phyloP scores from a whole-genome alignment of 2,329 filamentous ascomycete species.

The Ophiostoma tasmaniense region DNA sequence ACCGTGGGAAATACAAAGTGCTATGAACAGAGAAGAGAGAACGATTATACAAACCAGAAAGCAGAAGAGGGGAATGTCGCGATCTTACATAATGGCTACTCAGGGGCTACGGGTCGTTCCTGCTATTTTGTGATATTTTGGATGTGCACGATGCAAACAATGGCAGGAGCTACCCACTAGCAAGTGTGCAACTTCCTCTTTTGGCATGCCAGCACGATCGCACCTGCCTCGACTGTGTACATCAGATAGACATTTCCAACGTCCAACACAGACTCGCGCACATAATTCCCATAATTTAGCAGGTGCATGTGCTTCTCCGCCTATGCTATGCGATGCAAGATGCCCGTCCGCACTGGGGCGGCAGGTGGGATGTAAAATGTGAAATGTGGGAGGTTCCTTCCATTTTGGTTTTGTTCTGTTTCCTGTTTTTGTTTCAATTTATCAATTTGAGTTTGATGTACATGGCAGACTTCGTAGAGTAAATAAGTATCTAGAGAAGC shows the following conservation, averaged over 20 bases:
- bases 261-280: not conserved
- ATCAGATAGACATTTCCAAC: not conserved
- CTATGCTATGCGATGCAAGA: slow-evolving; percentile 10
- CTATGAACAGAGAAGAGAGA: not conserved
- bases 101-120: slow-evolving; percentile 4
- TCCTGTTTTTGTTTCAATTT: not conserved
- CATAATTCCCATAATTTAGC: not conserved
- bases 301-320: slow-evolving; percentile 8
- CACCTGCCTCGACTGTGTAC: not conserved
- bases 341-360: slow-evolving; percentile 8
- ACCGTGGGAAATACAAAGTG: not conserved
- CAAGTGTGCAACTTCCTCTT: not conserved
- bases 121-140: not conserved
- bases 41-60: not conserved
- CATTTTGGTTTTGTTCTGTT: not conserved
- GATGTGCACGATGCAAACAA: not conserved
- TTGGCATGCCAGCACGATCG: not conserved
- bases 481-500: too few relatives aligned
- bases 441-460: too few relatives aligned
- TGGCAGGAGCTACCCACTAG: not conserved
- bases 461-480: too few relatives aligned
- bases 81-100: not conserved
- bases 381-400: not conserved
- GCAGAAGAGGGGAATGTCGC: not conserved
- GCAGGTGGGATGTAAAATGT: not conserved